A percentile compares a stretch with the other conserved stretches of the same genome.
Conservation (phyloP, 2,329 filamentous ascomycete species). For the Pseudogymnoascus sp. region DNA sequence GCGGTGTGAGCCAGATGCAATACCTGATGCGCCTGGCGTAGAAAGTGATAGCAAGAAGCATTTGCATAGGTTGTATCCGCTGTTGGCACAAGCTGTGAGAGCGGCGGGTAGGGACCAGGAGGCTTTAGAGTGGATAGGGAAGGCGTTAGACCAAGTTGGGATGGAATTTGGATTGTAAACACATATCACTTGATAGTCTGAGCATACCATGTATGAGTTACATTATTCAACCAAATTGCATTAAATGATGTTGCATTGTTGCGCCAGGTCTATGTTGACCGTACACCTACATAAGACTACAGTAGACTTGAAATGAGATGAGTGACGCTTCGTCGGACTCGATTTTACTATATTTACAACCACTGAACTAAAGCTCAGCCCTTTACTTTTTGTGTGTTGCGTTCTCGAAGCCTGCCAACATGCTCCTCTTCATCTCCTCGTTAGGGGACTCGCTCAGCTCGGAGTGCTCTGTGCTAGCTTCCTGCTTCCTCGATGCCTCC, state of each 20-base stretch:
- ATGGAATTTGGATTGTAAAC: constrained; percentile 37
- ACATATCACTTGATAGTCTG: neutral
- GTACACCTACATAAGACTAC: constrained; percentile 7
- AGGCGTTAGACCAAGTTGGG: constrained; percentile 54
- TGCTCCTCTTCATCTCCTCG: constrained; percentile 38
- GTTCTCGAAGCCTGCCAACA: constrained; percentile 40
- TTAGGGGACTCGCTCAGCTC: constrained; percentile 26
- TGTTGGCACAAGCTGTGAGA: constrained; percentile 57
- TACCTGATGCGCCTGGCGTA: constrained; percentile 47
- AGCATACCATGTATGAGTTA: neutral
- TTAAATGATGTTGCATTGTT: neutral
- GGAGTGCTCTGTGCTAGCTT: constrained; percentile 19
- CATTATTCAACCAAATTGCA: neutral
- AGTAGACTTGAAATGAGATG: constrained; percentile 9
- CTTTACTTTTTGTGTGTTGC: constrained; percentile 24
- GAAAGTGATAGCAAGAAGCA: constrained; percentile 60
- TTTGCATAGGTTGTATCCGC: constrained; percentile 68
- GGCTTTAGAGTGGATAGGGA: constrained; percentile 47
- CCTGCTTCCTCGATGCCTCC: constrained; percentile 32
- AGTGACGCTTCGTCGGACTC: constrained; percentile 4
- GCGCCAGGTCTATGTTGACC: neutral
- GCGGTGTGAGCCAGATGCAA: constrained; percentile 59
- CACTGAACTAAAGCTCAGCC: neutral
- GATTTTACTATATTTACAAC: constrained; percentile 5
- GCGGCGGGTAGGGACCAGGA: constrained; percentile 55